These are phyloP conservation scores for Mortierella hygrophila DNA, from an alignment of 192 early-diverging fungal genomes.

Conservation along the genomic window DNA sequence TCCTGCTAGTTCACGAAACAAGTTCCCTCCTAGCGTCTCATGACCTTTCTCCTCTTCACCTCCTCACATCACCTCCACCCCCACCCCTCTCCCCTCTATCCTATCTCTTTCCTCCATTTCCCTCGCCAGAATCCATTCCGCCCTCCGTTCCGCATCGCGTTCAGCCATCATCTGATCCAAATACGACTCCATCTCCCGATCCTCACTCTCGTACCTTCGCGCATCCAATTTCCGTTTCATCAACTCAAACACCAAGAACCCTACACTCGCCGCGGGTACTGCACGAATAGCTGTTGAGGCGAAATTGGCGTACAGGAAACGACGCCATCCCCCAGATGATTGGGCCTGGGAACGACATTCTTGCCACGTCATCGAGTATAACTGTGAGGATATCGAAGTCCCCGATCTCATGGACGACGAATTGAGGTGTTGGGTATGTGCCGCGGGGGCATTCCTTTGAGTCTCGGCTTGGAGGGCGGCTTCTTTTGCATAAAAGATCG, in stretches of 20 bases:
- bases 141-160: constrained; percentile 29
- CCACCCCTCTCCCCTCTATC: neutral
- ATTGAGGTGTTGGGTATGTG: constrained; percentile 56
- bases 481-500: constrained; percentile 75
- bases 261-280: constrained; percentile 71
- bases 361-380: constrained; percentile 66
- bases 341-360: constrained; percentile 63
- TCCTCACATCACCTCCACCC: neutral
- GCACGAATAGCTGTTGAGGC: constrained; percentile 61
- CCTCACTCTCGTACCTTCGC: constrained; percentile 50
- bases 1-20: too few relatives aligned
- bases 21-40: constrained; percentile 9
- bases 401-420: constrained; percentile 51
- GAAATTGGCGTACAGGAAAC: constrained; percentile 67
- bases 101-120: neutral
- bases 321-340: constrained; percentile 56
- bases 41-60: neutral
- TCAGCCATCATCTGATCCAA: constrained; percentile 49
- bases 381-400: constrained; percentile 29
- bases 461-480: constrained; percentile 63
- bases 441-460: constrained; percentile 8
- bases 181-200: constrained; percentile 48
- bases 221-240: constrained; percentile 69
- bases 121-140: neutral
- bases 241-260: constrained; percentile 75